Evolutionary conservation across 2,329 filamentous ascomycete genomes (phyloP).

Genomic region (Trichoderma cornu-damae): DNA sequence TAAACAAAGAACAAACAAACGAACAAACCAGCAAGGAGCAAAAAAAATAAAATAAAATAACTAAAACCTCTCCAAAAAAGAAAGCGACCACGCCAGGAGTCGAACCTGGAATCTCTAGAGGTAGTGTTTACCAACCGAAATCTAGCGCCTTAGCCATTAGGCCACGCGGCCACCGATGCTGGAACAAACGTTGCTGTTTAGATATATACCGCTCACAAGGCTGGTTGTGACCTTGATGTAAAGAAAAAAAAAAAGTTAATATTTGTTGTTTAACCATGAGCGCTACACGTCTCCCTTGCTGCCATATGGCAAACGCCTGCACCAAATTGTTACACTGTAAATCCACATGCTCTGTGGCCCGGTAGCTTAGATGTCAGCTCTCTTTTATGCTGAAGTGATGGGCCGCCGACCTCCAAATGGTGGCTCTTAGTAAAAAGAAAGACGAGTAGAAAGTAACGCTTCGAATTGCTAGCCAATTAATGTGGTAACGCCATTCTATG

Average conservation of each 20-base stretch:
- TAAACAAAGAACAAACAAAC: not conserved
- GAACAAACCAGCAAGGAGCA: no score
- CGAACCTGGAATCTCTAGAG: slow-evolving; percentile 37
- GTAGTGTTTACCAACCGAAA: slow-evolving; percentile 27
- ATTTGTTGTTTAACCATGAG: not conserved
- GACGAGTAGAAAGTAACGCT: not conserved
- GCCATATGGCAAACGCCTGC: not conserved
- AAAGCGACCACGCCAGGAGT: slow-evolving; percentile 34
- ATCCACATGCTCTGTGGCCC: not conserved
- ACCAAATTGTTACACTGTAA: not conserved
- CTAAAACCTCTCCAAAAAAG: slow-evolving; percentile 8
- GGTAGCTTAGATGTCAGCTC: not conserved
- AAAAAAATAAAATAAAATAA: not conserved
- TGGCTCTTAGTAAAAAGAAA: not conserved
- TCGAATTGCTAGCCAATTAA: not conserved
- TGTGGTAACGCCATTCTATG: slow-evolving; percentile 16
- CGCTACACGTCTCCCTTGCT: not conserved
- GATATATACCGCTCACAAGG: not conserved
- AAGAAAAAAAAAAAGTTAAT: not conserved
- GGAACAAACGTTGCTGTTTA: not conserved
- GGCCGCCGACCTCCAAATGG: not conserved
- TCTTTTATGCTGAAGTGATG: not conserved
- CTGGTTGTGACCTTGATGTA: not conserved
- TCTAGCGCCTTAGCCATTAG: slow-evolving; percentile 36
- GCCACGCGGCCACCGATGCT: slow-evolving; percentile 31